Conservation (phyloP, 805 yeast species). For the Spathaspora gorwiae region DNA sequence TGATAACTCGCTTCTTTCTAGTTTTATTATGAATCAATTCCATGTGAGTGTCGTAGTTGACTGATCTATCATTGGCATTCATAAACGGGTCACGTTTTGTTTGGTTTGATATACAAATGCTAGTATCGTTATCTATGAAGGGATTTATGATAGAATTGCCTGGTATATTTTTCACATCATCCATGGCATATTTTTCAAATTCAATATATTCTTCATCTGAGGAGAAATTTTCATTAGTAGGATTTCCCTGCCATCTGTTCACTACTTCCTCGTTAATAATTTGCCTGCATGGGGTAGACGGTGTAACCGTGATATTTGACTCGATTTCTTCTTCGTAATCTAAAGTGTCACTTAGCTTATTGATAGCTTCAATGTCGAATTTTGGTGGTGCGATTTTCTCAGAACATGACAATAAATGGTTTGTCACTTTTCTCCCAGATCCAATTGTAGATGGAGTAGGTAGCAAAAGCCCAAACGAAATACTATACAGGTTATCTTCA, state of each 20-base stretch:
- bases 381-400: neutral
- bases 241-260: constrained; percentile 35
- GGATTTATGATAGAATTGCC: constrained; percentile 17
- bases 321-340: constrained; percentile 22
- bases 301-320: constrained; percentile 5
- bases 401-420: neutral
- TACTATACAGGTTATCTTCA: neutral
- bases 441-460: constrained; percentile 39
- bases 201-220: constrained; percentile 25
- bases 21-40: constrained; percentile 33
- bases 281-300: constrained; percentile 28
- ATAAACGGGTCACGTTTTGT: neutral
- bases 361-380: constrained; percentile 1
- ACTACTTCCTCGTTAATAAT: constrained; percentile 29
- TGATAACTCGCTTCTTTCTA: constrained; percentile 30
- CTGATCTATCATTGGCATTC: neutral
- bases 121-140: constrained; percentile 11
- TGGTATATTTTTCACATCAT: constrained; percentile 3
- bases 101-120: neutral
- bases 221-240: constrained; percentile 20
- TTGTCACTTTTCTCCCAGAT: constrained; percentile 24
- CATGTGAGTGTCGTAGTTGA: constrained; percentile 21
- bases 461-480: constrained; percentile 24
- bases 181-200: neutral
- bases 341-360: constrained; percentile 12